Base-by-base conservation (phyloP, 2,329 filamentous ascomycete genomes). In the Cordyceps farinosa region DNA sequence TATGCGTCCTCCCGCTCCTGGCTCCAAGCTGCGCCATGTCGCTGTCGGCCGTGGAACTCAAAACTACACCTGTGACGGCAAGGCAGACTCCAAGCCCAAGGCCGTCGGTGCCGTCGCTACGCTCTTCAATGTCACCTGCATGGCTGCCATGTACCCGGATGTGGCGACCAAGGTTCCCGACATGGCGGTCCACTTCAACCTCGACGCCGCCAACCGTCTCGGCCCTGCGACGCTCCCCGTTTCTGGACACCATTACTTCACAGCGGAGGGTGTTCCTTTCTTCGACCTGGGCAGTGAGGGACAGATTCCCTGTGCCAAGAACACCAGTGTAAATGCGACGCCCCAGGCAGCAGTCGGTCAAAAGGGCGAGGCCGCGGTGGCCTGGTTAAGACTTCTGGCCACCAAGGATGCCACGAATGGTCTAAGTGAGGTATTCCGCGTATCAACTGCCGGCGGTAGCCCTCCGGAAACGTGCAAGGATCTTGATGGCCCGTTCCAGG, bases 11-110 rank as follows among this genome's bases (percentile, higher is more conserved):
- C 86, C 87, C 15, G 77, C 85, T 0, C 68, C 79, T 7, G 90
- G 88, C 62, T 79, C 91, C 36, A 79, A 73, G 3, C 81, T 96
- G 57, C 84, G 86, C 72, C 91, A 96, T 76, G 89, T 97, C 61
- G 91, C 90, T 72, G 81, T 97, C 66, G 94, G 94, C 70, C 88
- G 91, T 51, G 94, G 94, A 65, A 95, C 90, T 8, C 88, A 97
- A 79, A 97, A 97, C 83, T 98, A 97, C 81, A 96, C 91, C 58
- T 97, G 94, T 81, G 80, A 84, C 64, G 78, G 82, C 27, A 47
- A 32, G 61, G 77, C 77, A 66, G 84, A 89, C 69, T 73, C 84
- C 1, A 84, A 83, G 3, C 93, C 94, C 15, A 80, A 79, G 10
- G 81, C 87, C 22, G 76, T 81, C 56, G 94, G 94, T 66, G 94